Conservation (phyloP, 2,329 filamentous ascomycete species). For the Fusarium sp. region DNA sequence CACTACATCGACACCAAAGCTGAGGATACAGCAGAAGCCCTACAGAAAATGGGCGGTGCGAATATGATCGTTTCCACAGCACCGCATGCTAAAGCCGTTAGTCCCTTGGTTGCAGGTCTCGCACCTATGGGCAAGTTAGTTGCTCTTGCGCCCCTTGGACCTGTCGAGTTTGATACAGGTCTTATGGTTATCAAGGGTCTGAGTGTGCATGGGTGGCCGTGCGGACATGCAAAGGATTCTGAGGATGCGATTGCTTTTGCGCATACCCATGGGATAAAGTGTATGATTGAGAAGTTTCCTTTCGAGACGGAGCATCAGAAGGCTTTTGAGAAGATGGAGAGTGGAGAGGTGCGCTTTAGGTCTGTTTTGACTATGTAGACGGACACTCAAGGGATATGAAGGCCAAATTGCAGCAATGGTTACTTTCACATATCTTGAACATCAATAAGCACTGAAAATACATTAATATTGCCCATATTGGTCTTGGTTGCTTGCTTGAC, state of each 20-base stretch:
- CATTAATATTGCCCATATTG: rapidly evolving
- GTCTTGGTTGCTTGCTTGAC: neutral
- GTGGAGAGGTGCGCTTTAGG: conserved; percentile 58
- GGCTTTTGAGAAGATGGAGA: conserved; percentile 56
- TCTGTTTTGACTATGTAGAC: conserved; percentile 51
- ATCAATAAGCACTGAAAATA: too few species aligned
- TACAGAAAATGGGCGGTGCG: conserved; percentile 69
- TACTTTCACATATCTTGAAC: too few species aligned
- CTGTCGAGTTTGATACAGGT: conserved; percentile 56
- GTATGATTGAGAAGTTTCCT: conserved; percentile 72
- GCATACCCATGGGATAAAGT: conserved; percentile 52
- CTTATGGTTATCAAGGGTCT: conserved; percentile 61
- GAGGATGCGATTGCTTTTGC: conserved; percentile 74
- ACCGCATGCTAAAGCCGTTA: conserved; percentile 66
- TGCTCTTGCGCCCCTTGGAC: conserved; percentile 56
- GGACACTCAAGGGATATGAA: too few species aligned
- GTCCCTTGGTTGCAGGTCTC: conserved; percentile 64
- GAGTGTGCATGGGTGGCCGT: conserved; percentile 71
- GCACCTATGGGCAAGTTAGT: conserved; percentile 58
- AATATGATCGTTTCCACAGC: conserved; percentile 71
- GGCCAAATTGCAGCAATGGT: too few species aligned
- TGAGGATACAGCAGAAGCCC: conserved; percentile 59
- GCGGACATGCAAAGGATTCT: conserved; percentile 70
- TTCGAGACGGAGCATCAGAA: conserved; percentile 58
- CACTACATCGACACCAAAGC: conserved; percentile 63